Evolutionary conservation across 2,329 filamentous ascomycete species (phyloP), one percentile per base, ranked within the genome.

Genomic region (Nemania sp.): DNA sequence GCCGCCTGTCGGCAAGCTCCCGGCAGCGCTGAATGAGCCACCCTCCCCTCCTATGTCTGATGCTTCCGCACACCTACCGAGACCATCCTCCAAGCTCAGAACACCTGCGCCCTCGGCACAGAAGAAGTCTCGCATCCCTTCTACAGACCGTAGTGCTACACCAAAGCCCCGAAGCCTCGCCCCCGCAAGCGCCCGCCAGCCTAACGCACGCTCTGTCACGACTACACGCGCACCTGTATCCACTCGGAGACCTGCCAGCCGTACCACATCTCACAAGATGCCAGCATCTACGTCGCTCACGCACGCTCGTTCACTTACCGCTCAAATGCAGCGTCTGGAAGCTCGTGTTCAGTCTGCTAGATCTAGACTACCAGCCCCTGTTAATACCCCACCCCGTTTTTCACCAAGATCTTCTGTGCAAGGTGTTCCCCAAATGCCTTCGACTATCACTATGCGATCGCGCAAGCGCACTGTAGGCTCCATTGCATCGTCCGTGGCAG

Each of bases 251-350:
- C 73, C 75, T 9, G 63, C 73, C 4, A 67, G 65, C 67, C 78
- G 74, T 57, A 76, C 75, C 59, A 66, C 74, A 19, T 74, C 76
- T 15, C 73, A 81, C 63, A 78, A 75, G 56, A 63, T 84, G 33
- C 80, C 82, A 22, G 76, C 78, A 48, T 86, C 79, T 57, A 84
- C 77, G 59, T 97, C 94, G 2, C 83, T 99, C 44, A 89, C 89
- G 61, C 94, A 99, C 70, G 96, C 99, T 66, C 90, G 93, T 60
- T 89, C 88, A 24, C 85, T 99, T 61, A 96, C 95, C 54, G 92
- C 91, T 23, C 94, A 97, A 74, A 97, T 97, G 91, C 91, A 97
- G 73, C 90, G 91, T 62, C 86, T 99, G 57, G 94, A 97, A 71
- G 90, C 94, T 59, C 84, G 94, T 39, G 93, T 99, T 8, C 91